Percentiles rank a stretch among this genome's conserved stretches.
phyloP scores from a whole-genome alignment of 768 basidiomycete species.

The Cystobasidium ongulense region DNA sequence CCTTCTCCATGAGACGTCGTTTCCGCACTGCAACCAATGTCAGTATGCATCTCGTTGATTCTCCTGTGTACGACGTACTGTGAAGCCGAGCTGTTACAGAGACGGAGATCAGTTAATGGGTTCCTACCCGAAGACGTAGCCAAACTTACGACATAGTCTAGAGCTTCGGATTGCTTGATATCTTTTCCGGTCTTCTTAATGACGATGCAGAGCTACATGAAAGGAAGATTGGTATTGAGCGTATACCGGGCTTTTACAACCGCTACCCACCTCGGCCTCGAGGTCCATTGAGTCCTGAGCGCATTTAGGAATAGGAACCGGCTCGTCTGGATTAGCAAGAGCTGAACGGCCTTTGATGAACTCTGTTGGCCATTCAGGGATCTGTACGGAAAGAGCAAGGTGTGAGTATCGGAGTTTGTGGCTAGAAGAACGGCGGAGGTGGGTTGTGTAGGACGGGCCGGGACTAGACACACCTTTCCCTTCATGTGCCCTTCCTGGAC shows the following conservation, averaged over 20 bases:
- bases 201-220: background rate
- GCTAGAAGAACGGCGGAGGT: background rate
- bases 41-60: background rate
- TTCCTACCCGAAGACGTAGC: background rate
- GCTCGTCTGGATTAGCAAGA: slow-evolving; percentile 28
- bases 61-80: background rate
- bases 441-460: background rate
- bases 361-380: slow-evolving; percentile 25
- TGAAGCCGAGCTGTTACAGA: slow-evolving; percentile 24
- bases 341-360: slow-evolving; percentile 31
- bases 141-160: slow-evolving; percentile 21
- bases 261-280: slow-evolving; percentile 8
- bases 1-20: slow-evolving; percentile 25
- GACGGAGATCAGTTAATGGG: background rate
- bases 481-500: slow-evolving; percentile 26
- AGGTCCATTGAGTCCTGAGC: slow-evolving; percentile 29
- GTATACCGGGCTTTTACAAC: background rate
- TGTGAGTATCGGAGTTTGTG: background rate
- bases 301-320: slow-evolving; percentile 21
- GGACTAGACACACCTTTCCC: slow-evolving; percentile 8
- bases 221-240: background rate
- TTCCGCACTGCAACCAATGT: slow-evolving; percentile 2
- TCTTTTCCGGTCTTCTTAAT: slow-evolving; percentile 21
- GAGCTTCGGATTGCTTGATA: slow-evolving; percentile 10
- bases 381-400: background rate